A percentile compares a stretch with the other conserved stretches of the same genome.
Evolutionary conservation across 768 basidiomycete species (phyloP).

Genomic region (Russula compacta): DNA sequence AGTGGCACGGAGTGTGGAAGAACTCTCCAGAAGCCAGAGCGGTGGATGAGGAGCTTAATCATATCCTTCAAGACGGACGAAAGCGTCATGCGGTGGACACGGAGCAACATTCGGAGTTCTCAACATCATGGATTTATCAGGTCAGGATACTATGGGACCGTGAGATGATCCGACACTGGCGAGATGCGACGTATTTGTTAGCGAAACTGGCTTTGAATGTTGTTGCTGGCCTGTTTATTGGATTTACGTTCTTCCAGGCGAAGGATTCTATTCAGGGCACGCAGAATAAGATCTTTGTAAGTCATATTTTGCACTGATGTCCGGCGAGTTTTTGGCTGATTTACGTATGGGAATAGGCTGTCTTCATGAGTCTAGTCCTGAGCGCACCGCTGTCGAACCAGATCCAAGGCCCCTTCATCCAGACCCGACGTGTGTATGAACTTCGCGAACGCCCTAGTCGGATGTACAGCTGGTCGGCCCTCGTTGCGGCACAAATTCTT

Average conservation of each 20-base stretch:
- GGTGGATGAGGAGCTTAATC: conserved; percentile 35
- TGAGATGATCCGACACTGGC: conserved; percentile 29
- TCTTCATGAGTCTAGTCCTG: conserved; percentile 30
- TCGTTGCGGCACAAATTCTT: conserved; percentile 29
- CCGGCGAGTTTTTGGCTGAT: neutral
- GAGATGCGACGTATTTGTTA: conserved; percentile 33
- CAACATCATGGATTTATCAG: conserved; percentile 35
- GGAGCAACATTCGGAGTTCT: conserved; percentile 26
- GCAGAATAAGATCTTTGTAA: conserved; percentile 37
- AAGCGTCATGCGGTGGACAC: conserved; percentile 23
- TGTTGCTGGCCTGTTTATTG: conserved; percentile 30
- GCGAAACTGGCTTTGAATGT: conserved; percentile 33
- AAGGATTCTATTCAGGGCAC: conserved; percentile 32
- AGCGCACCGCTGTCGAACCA: conserved; percentile 33
- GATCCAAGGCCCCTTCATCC: conserved; percentile 35
- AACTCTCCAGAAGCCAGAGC: conserved; percentile 32
- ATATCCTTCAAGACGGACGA: conserved; percentile 34
- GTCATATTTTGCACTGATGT: neutral
- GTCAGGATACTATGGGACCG: conserved; percentile 26
- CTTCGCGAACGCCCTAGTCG: conserved; percentile 34
- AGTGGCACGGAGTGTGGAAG: conserved; percentile 47
- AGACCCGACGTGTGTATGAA: conserved; percentile 31
- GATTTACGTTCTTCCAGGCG: conserved; percentile 35
- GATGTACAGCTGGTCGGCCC: conserved; percentile 36
- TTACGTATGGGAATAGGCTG: conserved; percentile 20